These are phyloP conservation scores for Moesziomyces antarcticus DNA, from an alignment of 1,284 basidiomycete species.

Conservation along the genomic window DNA sequence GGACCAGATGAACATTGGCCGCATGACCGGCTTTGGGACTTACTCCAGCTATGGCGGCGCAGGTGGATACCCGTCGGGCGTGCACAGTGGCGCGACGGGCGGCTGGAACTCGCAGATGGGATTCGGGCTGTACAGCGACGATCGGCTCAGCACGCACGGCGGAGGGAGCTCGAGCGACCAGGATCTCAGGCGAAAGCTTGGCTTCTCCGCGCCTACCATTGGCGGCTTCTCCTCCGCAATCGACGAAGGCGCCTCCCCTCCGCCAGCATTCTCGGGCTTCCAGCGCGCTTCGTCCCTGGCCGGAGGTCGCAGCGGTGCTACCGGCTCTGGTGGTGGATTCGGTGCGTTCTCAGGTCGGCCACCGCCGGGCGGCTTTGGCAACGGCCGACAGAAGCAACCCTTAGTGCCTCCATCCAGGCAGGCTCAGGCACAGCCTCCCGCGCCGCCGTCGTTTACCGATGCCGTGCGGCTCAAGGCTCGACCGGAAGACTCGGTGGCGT, in stretches of 20 bases:
- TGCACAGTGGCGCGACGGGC: slow-evolving; percentile 40
- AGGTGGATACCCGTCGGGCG: slow-evolving; percentile 26
- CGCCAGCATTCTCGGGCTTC: slow-evolving; percentile 20
- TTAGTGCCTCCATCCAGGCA: slow-evolving; percentile 34
- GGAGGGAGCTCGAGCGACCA: neutral
- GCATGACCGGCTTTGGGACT: slow-evolving; percentile 32
- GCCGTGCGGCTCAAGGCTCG: slow-evolving; percentile 36
- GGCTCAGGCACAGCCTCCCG: slow-evolving; percentile 8
- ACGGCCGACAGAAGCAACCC: slow-evolving; percentile 22
- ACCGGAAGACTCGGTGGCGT: slow-evolving; percentile 33
- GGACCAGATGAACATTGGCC: slow-evolving; percentile 34
- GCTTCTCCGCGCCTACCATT: slow-evolving; percentile 15
- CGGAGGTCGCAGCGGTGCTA: neutral
- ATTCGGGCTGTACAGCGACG: slow-evolving; percentile 28
- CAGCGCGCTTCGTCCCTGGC: slow-evolving; percentile 37
- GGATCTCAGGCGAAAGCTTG: slow-evolving; percentile 12
- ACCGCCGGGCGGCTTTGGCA: neutral
- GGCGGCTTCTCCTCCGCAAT: slow-evolving; percentile 37
- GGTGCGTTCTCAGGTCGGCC: slow-evolving; percentile 9
- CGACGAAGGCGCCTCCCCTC: slow-evolving; percentile 25
- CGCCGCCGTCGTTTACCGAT: slow-evolving; percentile 36
- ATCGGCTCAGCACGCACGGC: slow-evolving; percentile 8
- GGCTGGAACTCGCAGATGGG: slow-evolving; percentile 45
- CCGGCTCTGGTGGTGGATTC: slow-evolving; percentile 1
- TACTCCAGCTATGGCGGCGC: slow-evolving; percentile 38